These are phyloP conservation scores for Escovopsis weberi DNA, from an alignment of 2,329 filamentous ascomycete genomes.

Conservation along the genomic window DNA sequence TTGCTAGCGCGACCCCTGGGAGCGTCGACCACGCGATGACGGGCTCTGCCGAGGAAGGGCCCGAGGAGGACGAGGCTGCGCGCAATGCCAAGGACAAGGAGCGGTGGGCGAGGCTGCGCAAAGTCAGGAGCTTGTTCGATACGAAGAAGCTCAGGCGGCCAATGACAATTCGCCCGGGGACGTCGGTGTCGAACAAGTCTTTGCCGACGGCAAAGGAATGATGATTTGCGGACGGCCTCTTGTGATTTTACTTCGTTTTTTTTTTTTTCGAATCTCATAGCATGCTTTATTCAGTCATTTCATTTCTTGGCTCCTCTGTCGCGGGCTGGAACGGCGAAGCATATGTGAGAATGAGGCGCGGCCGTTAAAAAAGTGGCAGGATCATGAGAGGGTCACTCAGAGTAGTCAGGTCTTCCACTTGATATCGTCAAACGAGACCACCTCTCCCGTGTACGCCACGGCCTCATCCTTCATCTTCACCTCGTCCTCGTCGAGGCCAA, in stretches of 20 bases:
- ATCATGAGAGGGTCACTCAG: neutral
- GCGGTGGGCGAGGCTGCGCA: constrained; percentile 55
- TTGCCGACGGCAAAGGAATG: constrained; percentile 2
- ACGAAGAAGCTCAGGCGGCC: constrained; percentile 41
- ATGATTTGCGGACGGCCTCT: neutral
- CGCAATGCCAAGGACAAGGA: constrained; percentile 52
- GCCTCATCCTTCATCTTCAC: constrained; percentile 22
- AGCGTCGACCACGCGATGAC: constrained; percentile 19
- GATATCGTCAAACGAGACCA: constrained; percentile 26
- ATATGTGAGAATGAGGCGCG: no score
- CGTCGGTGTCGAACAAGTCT: constrained; percentile 15
- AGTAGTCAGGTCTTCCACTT: constrained; percentile 16
- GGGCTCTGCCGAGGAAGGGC: constrained; percentile 46
- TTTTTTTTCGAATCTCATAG: constrained; percentile 2
- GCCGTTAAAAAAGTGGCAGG: no score
- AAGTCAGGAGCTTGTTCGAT: constrained; percentile 58
- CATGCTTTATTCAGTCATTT: no score
- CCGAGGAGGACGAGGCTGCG: constrained; percentile 18
- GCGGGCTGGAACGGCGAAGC: no score
- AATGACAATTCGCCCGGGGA: constrained; percentile 26
- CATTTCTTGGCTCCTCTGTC: no score
- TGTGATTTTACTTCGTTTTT: neutral
- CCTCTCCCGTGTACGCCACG: constrained; percentile 19
- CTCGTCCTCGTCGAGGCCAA: constrained; percentile 15
- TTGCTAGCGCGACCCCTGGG: constrained; percentile 1